Evolutionary conservation across 495 filamentous ascomycete genomes (phyloP).

Genomic region (Penicillium dipodomyicola): DNA sequence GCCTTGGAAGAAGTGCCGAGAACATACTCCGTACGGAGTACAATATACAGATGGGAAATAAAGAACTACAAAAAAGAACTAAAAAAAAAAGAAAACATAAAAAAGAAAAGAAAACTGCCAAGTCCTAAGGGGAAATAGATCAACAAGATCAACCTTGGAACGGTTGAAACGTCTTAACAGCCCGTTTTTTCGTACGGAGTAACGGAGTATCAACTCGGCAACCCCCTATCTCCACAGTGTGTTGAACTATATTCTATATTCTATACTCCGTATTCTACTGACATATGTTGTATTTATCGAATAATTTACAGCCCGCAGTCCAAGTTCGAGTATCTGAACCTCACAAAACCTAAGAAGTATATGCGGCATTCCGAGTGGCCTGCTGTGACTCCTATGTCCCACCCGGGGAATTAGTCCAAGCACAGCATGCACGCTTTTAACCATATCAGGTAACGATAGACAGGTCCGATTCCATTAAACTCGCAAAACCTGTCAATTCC

Average conservation of each 20-base stretch:
- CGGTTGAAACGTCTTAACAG: constrained; percentile 10
- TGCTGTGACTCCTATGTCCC: constrained; percentile 9
- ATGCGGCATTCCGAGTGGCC: constrained; percentile 15
- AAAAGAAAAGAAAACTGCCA: constrained; percentile 9
- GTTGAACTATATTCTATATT: not conserved
- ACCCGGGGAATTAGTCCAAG: constrained; percentile 18
- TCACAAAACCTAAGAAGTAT: constrained; percentile 6
- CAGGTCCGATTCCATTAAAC: not conserved
- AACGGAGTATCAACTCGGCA: not conserved
- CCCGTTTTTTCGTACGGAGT: constrained; percentile 4
- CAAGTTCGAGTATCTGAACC: not conserved
- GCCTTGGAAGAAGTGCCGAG: not conserved
- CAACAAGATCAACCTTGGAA: constrained; percentile 19
- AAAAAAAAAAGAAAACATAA: not conserved
- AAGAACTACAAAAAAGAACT: not conserved
- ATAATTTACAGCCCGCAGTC: not conserved
- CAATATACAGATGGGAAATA: not conserved
- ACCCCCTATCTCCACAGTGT: not conserved
- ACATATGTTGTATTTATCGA: no score
- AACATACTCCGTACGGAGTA: no score
- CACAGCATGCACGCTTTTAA: constrained; percentile 9
- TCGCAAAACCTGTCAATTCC: not conserved
- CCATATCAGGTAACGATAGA: constrained; percentile 12
- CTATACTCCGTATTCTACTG: no score
- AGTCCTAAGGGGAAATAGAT: constrained; percentile 16